A percentile compares a stretch with the other conserved stretches of the same genome.
Evolutionary conservation across 352 stramenopile species (phyloP).

Genomic region (Globisporangium rhizosaccharum): DNA sequence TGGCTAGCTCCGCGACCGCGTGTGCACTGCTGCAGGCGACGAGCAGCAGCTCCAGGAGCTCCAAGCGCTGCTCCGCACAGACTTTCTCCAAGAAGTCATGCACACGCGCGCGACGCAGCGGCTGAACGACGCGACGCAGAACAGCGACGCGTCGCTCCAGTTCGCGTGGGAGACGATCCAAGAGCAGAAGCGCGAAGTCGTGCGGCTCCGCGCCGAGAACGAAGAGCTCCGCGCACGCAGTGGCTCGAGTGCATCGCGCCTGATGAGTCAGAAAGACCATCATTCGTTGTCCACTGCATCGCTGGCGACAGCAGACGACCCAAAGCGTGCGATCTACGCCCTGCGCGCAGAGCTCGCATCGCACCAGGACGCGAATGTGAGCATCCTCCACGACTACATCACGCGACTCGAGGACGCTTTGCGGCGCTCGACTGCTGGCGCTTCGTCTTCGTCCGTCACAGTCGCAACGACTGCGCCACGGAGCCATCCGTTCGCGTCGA

Average conservation of each 20-base stretch:
- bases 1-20: constrained; percentile 30
- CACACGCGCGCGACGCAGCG: constrained; percentile 13
- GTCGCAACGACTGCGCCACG: background rate
- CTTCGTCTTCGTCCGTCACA: background rate
- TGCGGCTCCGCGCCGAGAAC: constrained; percentile 51
- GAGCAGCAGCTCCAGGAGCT: constrained; percentile 50
- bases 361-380: constrained; percentile 48
- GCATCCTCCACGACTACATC: constrained; percentile 54
- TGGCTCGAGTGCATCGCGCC: background rate
- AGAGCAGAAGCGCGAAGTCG: constrained; percentile 65
- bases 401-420: constrained; percentile 39
- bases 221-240: constrained; percentile 26
- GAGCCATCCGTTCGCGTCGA: constrained; percentile 28
- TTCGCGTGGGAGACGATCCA: constrained; percentile 75
- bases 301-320: constrained; percentile 13
- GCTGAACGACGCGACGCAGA: constrained; percentile 20
- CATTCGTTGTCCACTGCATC: constrained; percentile 19
- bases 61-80: constrained; percentile 38
- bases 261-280: background rate
- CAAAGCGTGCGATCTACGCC: constrained; percentile 34
- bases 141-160: constrained; percentile 59
- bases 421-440: constrained; percentile 4
- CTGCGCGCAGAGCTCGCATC: constrained; percentile 46
- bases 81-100: constrained; percentile 46
- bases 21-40: constrained; percentile 40